Base-by-base conservation (phyloP, 352 stramenopile genomes). In the Pythium aphanidermatum region DNA sequence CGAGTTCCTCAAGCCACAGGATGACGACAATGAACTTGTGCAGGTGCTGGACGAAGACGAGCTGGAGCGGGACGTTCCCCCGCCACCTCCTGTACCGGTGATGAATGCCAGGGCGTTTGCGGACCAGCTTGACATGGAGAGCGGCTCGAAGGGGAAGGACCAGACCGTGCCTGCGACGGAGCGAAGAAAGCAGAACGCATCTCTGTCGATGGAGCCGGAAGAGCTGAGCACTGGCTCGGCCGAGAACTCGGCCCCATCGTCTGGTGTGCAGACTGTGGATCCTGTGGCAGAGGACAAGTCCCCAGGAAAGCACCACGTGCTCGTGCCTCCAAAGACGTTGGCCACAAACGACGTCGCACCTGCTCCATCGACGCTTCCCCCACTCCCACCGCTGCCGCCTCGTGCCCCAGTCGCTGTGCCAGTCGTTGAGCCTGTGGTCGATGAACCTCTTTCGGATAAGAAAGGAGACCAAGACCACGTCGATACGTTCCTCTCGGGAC, bases 11-110 rank as follows among this genome's bases (percentile, higher is more conserved):
- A 88, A 92, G 55, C 61, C 64, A 2, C 74, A 85, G 43, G 73
- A 88, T 11, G 77, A 92, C 49, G 81, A 92, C 26, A 68, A 74
- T 19, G 73, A 90, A 12, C 86, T 90, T 74, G 71, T 90, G 1
- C 61, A 81, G 51, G 81, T 74, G 17, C 49, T 88, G 21, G 63
- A 78, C 49, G 75, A 91, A 59, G 71, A 88, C 24, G 71, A 84
- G 31, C 42, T 86, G 1, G 74, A 82, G 30, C 59, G 63, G 3
- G 73, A 83, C 37, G 62, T 57, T 29, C 20, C 80, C 67, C 30
- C 53, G 56, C 30, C 52, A 71, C 17, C 70, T 28, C 70, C 60
- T 6, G 42, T 77, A 11, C 65, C 73, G 14, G 66, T 63, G 28
- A 73, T 86, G 33, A 80, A 65, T 20, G 58, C 81, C 30, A 75